phyloP scores from a whole-genome alignment of 1,139 yeast genomes.

The Magnusiomyces starmeri region DNA sequence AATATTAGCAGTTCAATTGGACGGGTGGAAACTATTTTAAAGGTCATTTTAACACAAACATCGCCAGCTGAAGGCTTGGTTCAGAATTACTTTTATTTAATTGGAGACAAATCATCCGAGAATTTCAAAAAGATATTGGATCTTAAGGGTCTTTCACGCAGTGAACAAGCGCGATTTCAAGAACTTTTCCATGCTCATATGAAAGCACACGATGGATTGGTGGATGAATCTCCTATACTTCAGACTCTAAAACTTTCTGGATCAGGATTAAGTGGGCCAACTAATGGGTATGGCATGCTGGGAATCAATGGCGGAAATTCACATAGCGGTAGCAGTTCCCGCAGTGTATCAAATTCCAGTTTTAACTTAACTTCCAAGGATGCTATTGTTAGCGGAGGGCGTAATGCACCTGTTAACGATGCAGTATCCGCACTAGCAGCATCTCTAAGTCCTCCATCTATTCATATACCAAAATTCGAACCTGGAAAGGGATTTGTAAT shows the following conservation, averaged over 20 bases:
- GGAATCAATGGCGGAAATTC: not conserved
- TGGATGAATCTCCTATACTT: slow-evolving; percentile 42
- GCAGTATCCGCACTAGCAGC: slow-evolving; percentile 4
- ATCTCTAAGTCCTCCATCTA: slow-evolving; percentile 4
- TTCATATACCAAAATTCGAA: slow-evolving; percentile 10
- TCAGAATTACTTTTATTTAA: slow-evolving; percentile 55
- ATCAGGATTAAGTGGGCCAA: not conserved
- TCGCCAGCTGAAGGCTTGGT: slow-evolving; percentile 63
- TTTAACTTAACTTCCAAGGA: not conserved
- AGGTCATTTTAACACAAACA: slow-evolving; percentile 54
- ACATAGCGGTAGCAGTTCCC: not conserved
- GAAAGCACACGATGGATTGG: slow-evolving; percentile 43
- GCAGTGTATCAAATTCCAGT: slow-evolving; percentile 1
- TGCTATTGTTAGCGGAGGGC: not conserved
- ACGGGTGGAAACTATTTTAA: slow-evolving; percentile 56
- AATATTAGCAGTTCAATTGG: slow-evolving; percentile 45
- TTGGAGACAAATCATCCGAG: slow-evolving; percentile 55
- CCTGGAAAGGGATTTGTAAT: not conserved
- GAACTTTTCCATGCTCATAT: slow-evolving; percentile 57
- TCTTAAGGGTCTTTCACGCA: slow-evolving; percentile 49
- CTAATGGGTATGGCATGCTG: not conserved
- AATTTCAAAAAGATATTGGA: slow-evolving; percentile 61
- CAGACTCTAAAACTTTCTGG: slow-evolving; percentile 22
- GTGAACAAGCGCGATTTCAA: slow-evolving; percentile 44
- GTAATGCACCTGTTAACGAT: not conserved